phyloP scores from a whole-genome alignment of 495 filamentous ascomycete genomes.

The Penicillium flavigenum region DNA sequence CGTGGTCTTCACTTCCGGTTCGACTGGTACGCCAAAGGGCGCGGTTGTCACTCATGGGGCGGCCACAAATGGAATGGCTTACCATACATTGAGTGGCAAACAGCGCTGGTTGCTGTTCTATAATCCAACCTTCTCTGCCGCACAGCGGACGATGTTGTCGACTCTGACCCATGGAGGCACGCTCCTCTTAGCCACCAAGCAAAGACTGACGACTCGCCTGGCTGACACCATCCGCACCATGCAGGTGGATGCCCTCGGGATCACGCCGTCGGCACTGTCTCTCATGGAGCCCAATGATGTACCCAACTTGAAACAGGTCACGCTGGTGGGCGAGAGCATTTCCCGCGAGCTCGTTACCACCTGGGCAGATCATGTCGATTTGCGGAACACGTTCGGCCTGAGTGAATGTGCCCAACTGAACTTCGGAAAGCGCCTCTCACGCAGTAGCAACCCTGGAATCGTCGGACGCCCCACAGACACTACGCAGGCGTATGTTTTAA shows the following conservation, averaged over 20 bases:
- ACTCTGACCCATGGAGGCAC: constrained; percentile 16
- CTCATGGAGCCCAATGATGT: constrained; percentile 12
- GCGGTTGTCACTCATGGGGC: constrained; percentile 16
- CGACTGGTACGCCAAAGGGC: constrained; percentile 22
- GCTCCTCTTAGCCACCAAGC: constrained; percentile 5
- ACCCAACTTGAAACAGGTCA: constrained; percentile 7
- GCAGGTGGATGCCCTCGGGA: constrained; percentile 11
- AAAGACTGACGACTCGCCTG: constrained; percentile 11
- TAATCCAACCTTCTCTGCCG: constrained; percentile 23
- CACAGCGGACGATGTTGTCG: constrained; percentile 17
- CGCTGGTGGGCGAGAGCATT: constrained; percentile 9
- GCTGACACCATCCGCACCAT: constrained; percentile 3
- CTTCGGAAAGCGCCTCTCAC: constrained; percentile 10
- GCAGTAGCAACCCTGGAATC: constrained; percentile 32
- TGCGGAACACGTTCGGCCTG: constrained; percentile 19
- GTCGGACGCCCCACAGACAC: constrained; percentile 14
- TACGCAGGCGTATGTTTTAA: constrained; percentile 2
- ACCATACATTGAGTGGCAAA: constrained; percentile 6
- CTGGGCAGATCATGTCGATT: constrained; percentile 20
- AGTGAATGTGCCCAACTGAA: constrained; percentile 26
- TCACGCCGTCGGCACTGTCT: constrained; percentile 14
- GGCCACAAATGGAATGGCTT: constrained; percentile 12
- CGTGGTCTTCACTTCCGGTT: constrained; percentile 20
- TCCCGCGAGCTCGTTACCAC: constrained; percentile 4
- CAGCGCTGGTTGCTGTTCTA: constrained; percentile 24